A percentile compares a stretch with the other conserved stretches of the same genome.
phyloP scores from a whole-genome alignment of 1,139 yeast species.

The Tardiomyces depauwii region DNA sequence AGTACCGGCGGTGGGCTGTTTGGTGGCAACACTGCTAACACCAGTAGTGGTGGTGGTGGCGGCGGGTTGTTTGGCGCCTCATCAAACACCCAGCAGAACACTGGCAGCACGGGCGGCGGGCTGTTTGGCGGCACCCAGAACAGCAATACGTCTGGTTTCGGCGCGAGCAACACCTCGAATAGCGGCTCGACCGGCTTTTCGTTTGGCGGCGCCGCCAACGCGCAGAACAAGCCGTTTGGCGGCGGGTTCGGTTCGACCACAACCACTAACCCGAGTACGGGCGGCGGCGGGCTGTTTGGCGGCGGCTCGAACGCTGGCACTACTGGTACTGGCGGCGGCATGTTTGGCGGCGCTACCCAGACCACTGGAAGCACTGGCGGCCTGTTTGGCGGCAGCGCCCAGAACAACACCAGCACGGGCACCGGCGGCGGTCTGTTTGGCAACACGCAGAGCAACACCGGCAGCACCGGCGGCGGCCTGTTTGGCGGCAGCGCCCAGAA shows the following conservation, averaged over 20 bases:
- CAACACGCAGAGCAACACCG: conserved; percentile 9
- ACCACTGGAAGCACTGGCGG: conserved; percentile 2
- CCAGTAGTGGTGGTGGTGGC: conserved; percentile 19
- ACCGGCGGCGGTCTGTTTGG: conserved; percentile 16
- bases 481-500: conserved; percentile 22
- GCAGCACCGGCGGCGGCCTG: conserved; percentile 3
- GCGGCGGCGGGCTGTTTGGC: conserved; percentile 18
- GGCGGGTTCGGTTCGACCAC: neutral
- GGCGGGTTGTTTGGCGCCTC: conserved; percentile 13
- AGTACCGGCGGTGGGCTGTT: conserved; percentile 14
- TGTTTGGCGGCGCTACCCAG: conserved; percentile 11
- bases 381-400: conserved; percentile 8
- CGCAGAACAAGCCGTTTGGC: neutral
- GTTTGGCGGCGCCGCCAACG: neutral
- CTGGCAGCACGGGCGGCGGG: conserved; percentile 12
- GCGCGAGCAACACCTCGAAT: conserved; percentile 10
- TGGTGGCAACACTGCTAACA: conserved; percentile 7
- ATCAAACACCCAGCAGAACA: conserved; percentile 6
- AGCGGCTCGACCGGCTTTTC: conserved; percentile 3
- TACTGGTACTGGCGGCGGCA: conserved; percentile 12
- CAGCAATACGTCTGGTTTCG: conserved; percentile 12
- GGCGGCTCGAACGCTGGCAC: conserved; percentile 6
- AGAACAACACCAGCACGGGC: conserved; percentile 1
- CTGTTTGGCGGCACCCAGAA: conserved; percentile 17
- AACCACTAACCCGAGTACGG: conserved; percentile 7